Percentiles rank a stretch among this genome's conserved stretches.
These are phyloP conservation scores for Xylaria digitata DNA, from an alignment of 2,329 filamentous ascomycete genomes.

Conservation along the genomic window DNA sequence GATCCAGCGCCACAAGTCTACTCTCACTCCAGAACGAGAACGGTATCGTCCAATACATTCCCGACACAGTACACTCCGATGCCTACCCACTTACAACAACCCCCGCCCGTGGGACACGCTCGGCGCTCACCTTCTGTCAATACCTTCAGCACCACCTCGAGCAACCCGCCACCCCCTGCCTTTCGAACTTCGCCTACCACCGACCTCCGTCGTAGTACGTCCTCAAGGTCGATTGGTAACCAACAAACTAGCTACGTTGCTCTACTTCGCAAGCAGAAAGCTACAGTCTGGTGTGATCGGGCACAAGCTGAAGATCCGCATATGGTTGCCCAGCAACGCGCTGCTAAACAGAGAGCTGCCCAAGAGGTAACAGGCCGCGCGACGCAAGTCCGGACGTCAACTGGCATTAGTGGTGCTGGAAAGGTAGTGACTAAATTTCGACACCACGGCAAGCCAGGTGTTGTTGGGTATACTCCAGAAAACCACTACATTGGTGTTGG, in stretches of 20 bases:
- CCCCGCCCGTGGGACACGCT: constrained; percentile 53
- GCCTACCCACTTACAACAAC: constrained; percentile 52
- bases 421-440: constrained; percentile 87
- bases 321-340: constrained; percentile 82
- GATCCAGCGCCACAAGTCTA: constrained; percentile 54
- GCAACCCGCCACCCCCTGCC: constrained; percentile 68
- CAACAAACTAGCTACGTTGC: constrained; percentile 87
- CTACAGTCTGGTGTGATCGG: constrained; percentile 97
- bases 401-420: constrained; percentile 69
- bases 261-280: constrained; percentile 95
- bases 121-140: constrained; percentile 74
- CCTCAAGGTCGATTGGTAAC: constrained; percentile 75
- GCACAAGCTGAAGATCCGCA: constrained; percentile 92
- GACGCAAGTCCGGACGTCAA: constrained; percentile 66
- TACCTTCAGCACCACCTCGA: constrained; percentile 77
- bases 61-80: constrained; percentile 49
- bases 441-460: constrained; percentile 83
- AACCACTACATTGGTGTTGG: constrained; percentile 78
- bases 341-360: constrained; percentile 86
- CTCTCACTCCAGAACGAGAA: constrained; percentile 66
- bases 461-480: constrained; percentile 81
- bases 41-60: constrained; percentile 67
- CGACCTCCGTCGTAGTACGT: constrained; percentile 80
- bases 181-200: constrained; percentile 66
- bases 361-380: constrained; percentile 80